A percentile compares a stretch with the other conserved stretches of the same genome.
These are phyloP conservation scores for Dujonia santamariae DNA, from an alignment of 1,139 yeast species.

Conservation along the genomic window DNA sequence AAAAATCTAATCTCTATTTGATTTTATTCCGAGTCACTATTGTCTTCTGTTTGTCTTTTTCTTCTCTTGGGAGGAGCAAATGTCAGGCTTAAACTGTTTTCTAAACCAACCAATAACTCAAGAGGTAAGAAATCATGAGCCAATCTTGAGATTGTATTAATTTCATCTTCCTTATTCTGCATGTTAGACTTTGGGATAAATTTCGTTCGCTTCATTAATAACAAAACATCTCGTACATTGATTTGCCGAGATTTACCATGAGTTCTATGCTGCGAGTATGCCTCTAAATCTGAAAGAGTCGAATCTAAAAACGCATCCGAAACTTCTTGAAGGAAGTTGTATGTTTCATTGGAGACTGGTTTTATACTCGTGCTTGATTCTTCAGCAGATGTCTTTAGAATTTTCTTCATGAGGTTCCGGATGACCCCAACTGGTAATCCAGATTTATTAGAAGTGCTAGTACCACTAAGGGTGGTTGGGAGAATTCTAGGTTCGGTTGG, in stretches of 20 bases:
- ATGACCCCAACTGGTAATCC: constrained; percentile 10
- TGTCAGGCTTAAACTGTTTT: constrained; percentile 19
- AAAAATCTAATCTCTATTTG: too few relatives aligned
- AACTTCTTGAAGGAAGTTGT: constrained; percentile 16
- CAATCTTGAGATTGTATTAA: constrained; percentile 25
- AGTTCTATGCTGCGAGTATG: constrained; percentile 33
- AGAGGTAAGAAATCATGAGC: constrained; percentile 38
- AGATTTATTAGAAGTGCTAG: too few relatives aligned
- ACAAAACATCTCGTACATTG: constrained; percentile 33
- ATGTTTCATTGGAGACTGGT: constrained; percentile 9
- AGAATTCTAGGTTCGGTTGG: not conserved
- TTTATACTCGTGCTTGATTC: constrained; percentile 3
- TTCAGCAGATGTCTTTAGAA: constrained; percentile 5
- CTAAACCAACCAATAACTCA: constrained; percentile 33
- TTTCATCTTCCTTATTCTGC: constrained; percentile 16
- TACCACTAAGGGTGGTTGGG: too few relatives aligned
- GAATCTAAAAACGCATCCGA: constrained; percentile 31
- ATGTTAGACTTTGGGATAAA: constrained; percentile 16
- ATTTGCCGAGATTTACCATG: constrained; percentile 20
- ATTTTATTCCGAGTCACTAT: not conserved
- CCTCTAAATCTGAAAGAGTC: constrained; percentile 31
- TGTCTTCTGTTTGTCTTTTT: not conserved
- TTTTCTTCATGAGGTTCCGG: constrained; percentile 11
- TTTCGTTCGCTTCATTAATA: constrained; percentile 33
- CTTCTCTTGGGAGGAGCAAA: not conserved